Base-by-base conservation (phyloP, 257 asterid species). In the Jacaranda copaia region DNA sequence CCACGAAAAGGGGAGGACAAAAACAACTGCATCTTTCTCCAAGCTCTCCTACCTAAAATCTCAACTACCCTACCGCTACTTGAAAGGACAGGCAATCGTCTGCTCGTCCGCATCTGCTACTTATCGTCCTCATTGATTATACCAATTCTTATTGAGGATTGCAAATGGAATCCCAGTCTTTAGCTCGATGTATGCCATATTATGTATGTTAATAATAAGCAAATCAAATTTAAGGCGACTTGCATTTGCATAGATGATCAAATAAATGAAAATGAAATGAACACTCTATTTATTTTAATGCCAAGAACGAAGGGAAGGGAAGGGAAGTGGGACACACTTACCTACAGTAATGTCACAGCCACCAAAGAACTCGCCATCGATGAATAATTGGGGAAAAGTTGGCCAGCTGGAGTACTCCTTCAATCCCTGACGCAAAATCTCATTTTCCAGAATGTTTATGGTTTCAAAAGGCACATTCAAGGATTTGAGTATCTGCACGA, bases 351-450 rank as follows among this genome's bases (percentile, higher is more conserved):
- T 93, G 89, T 93, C 98, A 62, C 98, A 93, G 81, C 97, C 98
- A 75, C 98, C 98, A 72, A 87, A 89, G 89, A 93, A 93, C 73
- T 92, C 98, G 51, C 98, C 98, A 72, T 90, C 96, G 76, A 93
- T 81, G 86, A 90, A 93, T 75, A 93, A 77, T 62, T 93, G 98
- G 3, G 97, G 98, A 79, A 93, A 93, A 45, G 98, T 93, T 46
- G 97, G 98, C 98, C 98, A 93, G 83, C 84, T 87, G 43, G 98
- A 93, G 72, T 93, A 93, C 77, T 92, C 96, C 85, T 93, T 93
- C 85, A 93, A 58, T 36, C 96, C 98, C 84, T 86, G 96, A 11
- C 97, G 97, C 77, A 93, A 71, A 0, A 83, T 59, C 77, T 92
- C 97, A 79, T 93, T 93, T 66, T 92, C 97, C 68, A 93, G 90